Evolutionary conservation across 106 monocot species (phyloP).

Genomic region (Dendrobium chrysotoxum): DNA sequence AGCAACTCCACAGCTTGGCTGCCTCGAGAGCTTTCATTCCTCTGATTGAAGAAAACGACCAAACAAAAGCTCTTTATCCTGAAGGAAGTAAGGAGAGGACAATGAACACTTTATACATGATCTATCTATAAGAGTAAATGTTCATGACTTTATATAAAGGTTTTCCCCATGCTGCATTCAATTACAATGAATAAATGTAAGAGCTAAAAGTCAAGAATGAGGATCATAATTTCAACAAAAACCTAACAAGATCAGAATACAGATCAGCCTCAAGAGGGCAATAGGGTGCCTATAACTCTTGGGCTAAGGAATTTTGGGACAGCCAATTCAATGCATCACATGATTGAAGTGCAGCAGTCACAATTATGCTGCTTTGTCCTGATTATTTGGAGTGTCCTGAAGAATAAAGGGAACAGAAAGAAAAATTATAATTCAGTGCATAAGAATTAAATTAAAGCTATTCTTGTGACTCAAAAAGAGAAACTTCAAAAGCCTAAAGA

Average conservation of each 20-base stretch:
- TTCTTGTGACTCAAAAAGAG: too few relatives aligned
- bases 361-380: background rate
- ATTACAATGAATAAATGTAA: background rate
- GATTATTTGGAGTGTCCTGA: background rate
- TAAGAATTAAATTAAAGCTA: too few relatives aligned
- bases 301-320: background rate
- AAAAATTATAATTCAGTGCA: background rate
- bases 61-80: background rate
- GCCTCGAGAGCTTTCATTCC: conserved; percentile 4
- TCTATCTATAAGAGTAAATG: background rate
- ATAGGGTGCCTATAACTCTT: background rate
- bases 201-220: background rate
- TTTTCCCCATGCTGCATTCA: background rate
- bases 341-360: background rate
- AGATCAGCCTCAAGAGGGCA: background rate
- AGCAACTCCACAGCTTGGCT: background rate
- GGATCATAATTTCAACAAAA: background rate
- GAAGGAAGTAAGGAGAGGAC: background rate
- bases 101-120: background rate
- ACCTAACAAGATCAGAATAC: background rate
- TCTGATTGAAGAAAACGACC: conserved; percentile 2
- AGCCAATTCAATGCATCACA: conserved; percentile 1
- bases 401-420: background rate
- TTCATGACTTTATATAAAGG: background rate
- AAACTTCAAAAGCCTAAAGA: too few relatives aligned